Evolutionary conservation across 75 land plant genomes (phyloP), one percentile per base, ranked within the genome.

Genomic region (Pseudotsuga menziesii): DNA sequence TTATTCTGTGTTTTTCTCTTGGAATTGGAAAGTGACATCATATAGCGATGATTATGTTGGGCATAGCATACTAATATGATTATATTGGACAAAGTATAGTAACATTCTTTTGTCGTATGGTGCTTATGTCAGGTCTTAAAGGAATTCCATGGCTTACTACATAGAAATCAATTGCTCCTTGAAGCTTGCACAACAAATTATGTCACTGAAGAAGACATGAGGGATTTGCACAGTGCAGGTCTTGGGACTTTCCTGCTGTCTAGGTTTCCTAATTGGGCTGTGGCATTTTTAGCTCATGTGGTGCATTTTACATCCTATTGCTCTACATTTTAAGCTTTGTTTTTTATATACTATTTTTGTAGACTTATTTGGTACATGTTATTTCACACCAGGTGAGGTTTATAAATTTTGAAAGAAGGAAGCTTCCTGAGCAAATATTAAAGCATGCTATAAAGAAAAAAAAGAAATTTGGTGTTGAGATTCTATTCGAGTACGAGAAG

Each of bases 281-380:
- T 97, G 76, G 88, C 94, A 75, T 97, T 92, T 85, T 82, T 98
- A 36, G 95, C 98, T 80, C 88, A 85, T 64, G 57, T 97, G 90
- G 99, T 97, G 85, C 74, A 80, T 78, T 7, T 58, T 52, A 61
- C 74, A 74, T 44, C 35, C 8, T 17, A 35, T 15, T 11, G 26
- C 23, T 64, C n/a, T 23, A 70, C 22, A 19, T n/a, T 57, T 29
- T 35, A 15, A 22, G 6, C 16, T 64, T 16, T 16, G 35, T 64
- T 59, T 35, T n/a, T 32, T 32, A 11, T n/a, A n/a, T n/a, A n/a
- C 26, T 22, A 20, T 64, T 14, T 4, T 19, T 23, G n/a, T 74
- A 20, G 20, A 32, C 76, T 74, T 54, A 55, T 26, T 25, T 74
- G 25, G 9, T 74, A 26, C 22, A 41, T 44, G n/a, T 41, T 41